Base-by-base conservation (phyloP, 192 early-diverging fungal species). In the Obelidium mucronatum region DNA sequence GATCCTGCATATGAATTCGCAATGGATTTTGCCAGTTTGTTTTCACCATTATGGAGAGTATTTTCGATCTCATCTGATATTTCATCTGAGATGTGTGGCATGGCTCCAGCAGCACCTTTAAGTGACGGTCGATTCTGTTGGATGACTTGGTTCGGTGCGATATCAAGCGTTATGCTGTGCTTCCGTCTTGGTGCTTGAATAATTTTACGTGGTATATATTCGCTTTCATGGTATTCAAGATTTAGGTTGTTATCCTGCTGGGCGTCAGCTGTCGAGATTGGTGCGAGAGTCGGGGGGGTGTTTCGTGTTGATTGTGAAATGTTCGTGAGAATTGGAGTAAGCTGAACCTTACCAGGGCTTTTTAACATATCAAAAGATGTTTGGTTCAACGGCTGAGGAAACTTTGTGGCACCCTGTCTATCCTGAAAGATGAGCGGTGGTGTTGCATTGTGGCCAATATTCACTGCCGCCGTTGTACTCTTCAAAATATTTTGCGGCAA, bases 401-500 rank as follows among this genome's bases (percentile, higher is more conserved):
- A 61, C 30, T 15, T 31, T 22, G 33, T 17, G 59, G 59, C n/a
- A 61, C 22, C 13, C 2, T 22, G 59, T n/a, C n/a, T n/a, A n/a
- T n/a, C n/a, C 24, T 17, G 33, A 1, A 30, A 34, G 30, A 62
- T 34, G 26, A 62, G 60, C 26, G 33, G 33, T 19, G 33, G 60
- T 52, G 15, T 13, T 13, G 24, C 33, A 60, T 60, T 60, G 1
- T 8, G 24, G 15, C 22, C 67, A 39, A 68, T 44, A 26, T 48
- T 36, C 8, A 55, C 33, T 11, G 69, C 52, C 1, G 8, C 35
- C 26, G 35, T 35, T 4, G 69, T 59, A 5, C 53, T 58, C 30
- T 72, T 72, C 4, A 72, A n/a, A 58, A 72, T 72, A 2, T 72
- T 36, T 58, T 35, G 26, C 5, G 52, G 69, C 0, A 40, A 19